phyloP scores from a whole-genome alignment of 2,329 filamentous ascomycete species.

The Ophiostoma tasmaniense region DNA sequence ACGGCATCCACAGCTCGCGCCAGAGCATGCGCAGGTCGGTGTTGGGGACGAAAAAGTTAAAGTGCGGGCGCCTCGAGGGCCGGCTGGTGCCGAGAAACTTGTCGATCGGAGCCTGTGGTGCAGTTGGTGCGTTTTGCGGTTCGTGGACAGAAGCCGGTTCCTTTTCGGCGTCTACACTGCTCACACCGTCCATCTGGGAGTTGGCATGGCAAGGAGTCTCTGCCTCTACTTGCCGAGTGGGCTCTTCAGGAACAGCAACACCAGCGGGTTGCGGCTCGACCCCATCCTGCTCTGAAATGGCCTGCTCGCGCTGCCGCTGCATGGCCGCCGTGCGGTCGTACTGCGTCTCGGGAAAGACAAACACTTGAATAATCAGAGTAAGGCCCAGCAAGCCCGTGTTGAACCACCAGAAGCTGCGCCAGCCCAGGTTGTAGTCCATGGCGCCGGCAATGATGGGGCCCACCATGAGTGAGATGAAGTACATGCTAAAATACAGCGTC shows the following conservation, averaged over 20 bases:
- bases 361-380: conserved; percentile 43
- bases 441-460: conserved; percentile 36
- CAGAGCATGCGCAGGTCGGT: conserved; percentile 42
- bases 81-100: neutral
- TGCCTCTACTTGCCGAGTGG: neutral
- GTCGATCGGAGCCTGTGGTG: neutral
- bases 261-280: neutral
- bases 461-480: conserved; percentile 53
- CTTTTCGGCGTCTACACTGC: neutral
- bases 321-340: conserved; percentile 37
- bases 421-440: conserved; percentile 51
- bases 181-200: neutral
- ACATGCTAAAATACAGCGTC: conserved; percentile 48
- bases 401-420: conserved; percentile 59
- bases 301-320: conserved; percentile 28
- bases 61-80: neutral
- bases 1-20: conserved; percentile 51
- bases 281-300: conserved; percentile 33
- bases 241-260: neutral
- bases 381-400: conserved; percentile 47
- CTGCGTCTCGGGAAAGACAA: conserved; percentile 56
- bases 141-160: neutral
- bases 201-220: neutral
- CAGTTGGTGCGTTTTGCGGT: neutral
- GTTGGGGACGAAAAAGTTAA: conserved; percentile 35